Evolutionary conservation across 805 yeast species (phyloP).

Genomic region (Candida stauntonica): DNA sequence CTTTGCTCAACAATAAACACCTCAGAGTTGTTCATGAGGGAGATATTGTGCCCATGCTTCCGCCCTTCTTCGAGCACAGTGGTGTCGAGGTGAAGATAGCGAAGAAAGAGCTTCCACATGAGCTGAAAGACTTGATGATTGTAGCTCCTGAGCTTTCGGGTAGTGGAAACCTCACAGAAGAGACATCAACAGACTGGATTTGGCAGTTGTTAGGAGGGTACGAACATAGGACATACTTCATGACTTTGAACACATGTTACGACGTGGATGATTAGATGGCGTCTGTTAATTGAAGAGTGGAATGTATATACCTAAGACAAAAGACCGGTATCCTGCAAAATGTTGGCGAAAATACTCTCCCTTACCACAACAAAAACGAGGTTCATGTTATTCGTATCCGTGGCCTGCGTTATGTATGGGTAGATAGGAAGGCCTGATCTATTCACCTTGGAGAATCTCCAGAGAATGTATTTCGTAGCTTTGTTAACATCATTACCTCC

Average conservation of each 20-base stretch:
- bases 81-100: constrained; percentile 32
- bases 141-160: constrained; percentile 6
- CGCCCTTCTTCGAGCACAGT: constrained; percentile 39
- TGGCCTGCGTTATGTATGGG: constrained; percentile 93
- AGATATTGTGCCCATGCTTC: constrained; percentile 58
- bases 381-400: constrained; percentile 85
- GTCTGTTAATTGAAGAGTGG: not conserved
- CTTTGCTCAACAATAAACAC: constrained; percentile 32
- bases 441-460: constrained; percentile 85
- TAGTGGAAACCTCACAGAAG: too few relatives aligned
- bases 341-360: constrained; percentile 73
- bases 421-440: constrained; percentile 76
- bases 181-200: not conserved
- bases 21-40: constrained; percentile 52
- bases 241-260: constrained; percentile 31
- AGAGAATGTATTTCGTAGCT: constrained; percentile 86
- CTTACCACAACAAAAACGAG: constrained; percentile 81
- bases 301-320: constrained; percentile 31
- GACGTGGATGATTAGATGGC: constrained; percentile 13
- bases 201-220: constrained; percentile 29
- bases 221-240: constrained; percentile 36
- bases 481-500: constrained; percentile 88
- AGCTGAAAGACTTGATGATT: constrained; percentile 15
- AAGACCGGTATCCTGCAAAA: constrained; percentile 72
- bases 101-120: constrained; percentile 37